These are phyloP conservation scores for Phytophthora chlamydospora DNA, from an alignment of 352 stramenopile genomes.

Conservation along the genomic window DNA sequence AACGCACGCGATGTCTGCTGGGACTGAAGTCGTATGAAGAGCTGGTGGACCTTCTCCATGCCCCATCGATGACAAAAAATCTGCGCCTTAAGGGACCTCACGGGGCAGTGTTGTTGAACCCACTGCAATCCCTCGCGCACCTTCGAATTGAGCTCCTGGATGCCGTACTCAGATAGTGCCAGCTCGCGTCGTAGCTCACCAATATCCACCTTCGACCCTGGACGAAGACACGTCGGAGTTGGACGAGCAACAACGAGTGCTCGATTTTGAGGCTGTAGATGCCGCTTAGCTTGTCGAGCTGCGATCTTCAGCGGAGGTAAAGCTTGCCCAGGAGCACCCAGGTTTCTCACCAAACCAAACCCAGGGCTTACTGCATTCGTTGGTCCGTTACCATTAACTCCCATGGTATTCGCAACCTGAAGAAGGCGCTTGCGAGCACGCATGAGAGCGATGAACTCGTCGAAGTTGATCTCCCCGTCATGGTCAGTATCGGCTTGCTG, in stretches of 20 bases:
- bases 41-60: conserved; percentile 79
- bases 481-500: conserved; percentile 70
- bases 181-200: conserved; percentile 75
- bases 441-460: conserved; percentile 85
- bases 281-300: conserved; percentile 51
- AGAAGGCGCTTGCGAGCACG: conserved; percentile 77
- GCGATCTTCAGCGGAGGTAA: conserved; percentile 71
- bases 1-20: conserved; percentile 73
- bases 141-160: conserved; percentile 75
- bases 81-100: conserved; percentile 81
- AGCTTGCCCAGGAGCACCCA: conserved; percentile 15
- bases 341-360: conserved; percentile 10
- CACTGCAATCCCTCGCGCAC: conserved; percentile 85
- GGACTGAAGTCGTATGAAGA: conserved; percentile 73
- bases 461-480: conserved; percentile 81
- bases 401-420: conserved; percentile 72
- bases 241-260: conserved; percentile 46
- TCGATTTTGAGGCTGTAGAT: conserved; percentile 49
- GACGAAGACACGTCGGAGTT: conserved; percentile 65
- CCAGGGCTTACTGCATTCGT: conserved; percentile 12
- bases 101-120: conserved; percentile 86
- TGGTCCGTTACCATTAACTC: conserved; percentile 45
- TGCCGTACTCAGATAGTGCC: conserved; percentile 75
- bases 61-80: conserved; percentile 88
- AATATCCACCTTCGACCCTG: conserved; percentile 52